A percentile compares a stretch with the other conserved stretches of the same genome.
These are phyloP conservation scores for Pythium rishiriense DNA, from an alignment of 352 stramenopile species.

Conservation along the genomic window DNA sequence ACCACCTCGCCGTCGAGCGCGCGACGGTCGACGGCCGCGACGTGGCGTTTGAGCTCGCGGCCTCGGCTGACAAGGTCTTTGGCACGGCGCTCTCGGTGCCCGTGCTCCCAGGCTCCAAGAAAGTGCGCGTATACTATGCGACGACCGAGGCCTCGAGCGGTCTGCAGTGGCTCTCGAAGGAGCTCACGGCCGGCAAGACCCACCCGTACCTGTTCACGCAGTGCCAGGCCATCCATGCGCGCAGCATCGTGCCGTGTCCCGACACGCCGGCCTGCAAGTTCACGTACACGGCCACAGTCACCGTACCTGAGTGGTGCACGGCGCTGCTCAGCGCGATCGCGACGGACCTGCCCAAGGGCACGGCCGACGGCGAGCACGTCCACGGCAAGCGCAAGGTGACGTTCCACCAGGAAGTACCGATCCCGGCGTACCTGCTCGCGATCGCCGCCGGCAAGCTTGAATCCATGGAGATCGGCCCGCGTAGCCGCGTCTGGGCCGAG, in stretches of 20 bases:
- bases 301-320: constrained; percentile 60
- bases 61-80: constrained; percentile 54
- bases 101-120: constrained; percentile 40
- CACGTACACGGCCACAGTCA: constrained; percentile 89
- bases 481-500: constrained; percentile 46
- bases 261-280: constrained; percentile 94
- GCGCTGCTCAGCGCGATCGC: constrained; percentile 90
- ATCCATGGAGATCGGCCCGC: constrained; percentile 83
- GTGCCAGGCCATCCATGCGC: constrained; percentile 94
- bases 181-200: constrained; percentile 93
- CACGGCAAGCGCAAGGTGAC: constrained; percentile 46
- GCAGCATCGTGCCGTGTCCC: constrained; percentile 94
- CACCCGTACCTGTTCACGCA: constrained; percentile 96
- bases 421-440: constrained; percentile 18
- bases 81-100: constrained; percentile 40
- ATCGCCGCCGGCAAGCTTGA: constrained; percentile 81
- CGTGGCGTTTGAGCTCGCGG: constrained; percentile 32
- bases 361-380: constrained; percentile 35
- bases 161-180: constrained; percentile 63
- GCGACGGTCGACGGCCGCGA: constrained; percentile 50
- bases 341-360: constrained; percentile 30
- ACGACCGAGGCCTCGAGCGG: constrained; percentile 15
- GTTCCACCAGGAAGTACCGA: constrained; percentile 84
- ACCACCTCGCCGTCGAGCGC: constrained; percentile 69
- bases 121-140: constrained; percentile 77